These are phyloP conservation scores for Boletus sensibilis DNA, from an alignment of 768 basidiomycete genomes.

Conservation along the genomic window DNA sequence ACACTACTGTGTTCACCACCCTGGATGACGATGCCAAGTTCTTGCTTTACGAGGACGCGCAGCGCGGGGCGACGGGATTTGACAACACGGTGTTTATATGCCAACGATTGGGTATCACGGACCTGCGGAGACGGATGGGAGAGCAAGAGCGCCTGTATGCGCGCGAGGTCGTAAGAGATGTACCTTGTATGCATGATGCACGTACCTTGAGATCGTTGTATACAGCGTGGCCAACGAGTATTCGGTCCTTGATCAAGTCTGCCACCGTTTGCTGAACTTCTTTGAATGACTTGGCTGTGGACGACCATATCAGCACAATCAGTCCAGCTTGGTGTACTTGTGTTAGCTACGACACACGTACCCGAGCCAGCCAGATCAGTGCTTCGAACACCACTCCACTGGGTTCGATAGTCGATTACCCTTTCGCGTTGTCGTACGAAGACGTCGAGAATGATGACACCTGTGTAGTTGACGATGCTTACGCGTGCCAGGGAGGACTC, in stretches of 20 bases:
- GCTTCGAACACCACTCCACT: conserved; percentile 80
- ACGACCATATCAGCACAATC: background rate
- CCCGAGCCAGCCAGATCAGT: conserved; percentile 70
- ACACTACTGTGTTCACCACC: conserved; percentile 90
- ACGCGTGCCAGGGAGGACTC: conserved; percentile 18
- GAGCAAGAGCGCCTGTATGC: conserved; percentile 54
- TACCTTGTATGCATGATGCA: background rate
- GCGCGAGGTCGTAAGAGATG: background rate
- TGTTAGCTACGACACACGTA: conserved; percentile 5
- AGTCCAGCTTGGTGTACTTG: background rate
- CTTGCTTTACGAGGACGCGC: conserved; percentile 74
- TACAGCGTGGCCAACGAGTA: conserved; percentile 89
- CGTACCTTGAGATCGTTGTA: conserved; percentile 81
- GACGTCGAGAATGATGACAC: conserved; percentile 74
- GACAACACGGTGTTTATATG: conserved; percentile 55
- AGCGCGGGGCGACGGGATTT: conserved; percentile 72
- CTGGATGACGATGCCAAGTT: conserved; percentile 80
- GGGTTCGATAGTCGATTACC: conserved; percentile 91
- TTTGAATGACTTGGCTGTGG: conserved; percentile 69
- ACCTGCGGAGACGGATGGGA: conserved; percentile 64
- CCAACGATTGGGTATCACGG: conserved; percentile 69
- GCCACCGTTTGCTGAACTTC: conserved; percentile 80
- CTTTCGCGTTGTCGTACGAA: conserved; percentile 85
- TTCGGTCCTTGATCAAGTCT: conserved; percentile 69
- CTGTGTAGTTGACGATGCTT: conserved; percentile 79